Conservation (phyloP, 345 rosid genomes). For the Populus alba region DNA sequence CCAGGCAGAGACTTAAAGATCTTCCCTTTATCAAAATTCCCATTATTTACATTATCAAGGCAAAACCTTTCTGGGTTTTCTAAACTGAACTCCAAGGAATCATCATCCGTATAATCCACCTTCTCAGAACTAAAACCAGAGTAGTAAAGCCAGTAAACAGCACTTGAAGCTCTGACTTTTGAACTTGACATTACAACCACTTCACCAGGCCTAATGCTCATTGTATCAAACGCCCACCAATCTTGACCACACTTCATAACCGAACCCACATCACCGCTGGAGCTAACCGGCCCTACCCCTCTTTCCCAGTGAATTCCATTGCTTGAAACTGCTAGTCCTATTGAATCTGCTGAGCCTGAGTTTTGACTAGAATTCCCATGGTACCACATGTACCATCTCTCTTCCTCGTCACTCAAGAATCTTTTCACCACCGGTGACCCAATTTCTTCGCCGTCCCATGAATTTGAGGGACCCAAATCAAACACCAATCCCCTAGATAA, state of each 20-base stretch:
- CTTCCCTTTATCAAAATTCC: conserved; percentile 13
- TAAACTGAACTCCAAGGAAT: conserved; percentile 19
- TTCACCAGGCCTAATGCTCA: conserved; percentile 65
- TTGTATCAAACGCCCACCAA: conserved; percentile 87
- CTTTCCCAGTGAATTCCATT: conserved; percentile 89
- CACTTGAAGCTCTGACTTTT: conserved; percentile 52
- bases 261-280: conserved; percentile 64
- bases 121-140: conserved; percentile 56
- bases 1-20: conserved; percentile 61
- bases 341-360: conserved; percentile 37
- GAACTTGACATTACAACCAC: conserved; percentile 70
- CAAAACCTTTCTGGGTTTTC: conserved; percentile 53
- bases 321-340: conserved; percentile 71
- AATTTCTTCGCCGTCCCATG: conserved; percentile 70
- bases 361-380: conserved; percentile 47
- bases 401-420: conserved; percentile 71
- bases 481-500: conserved; percentile 53
- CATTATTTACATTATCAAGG: conserved; percentile 12
- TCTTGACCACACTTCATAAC: conserved; percentile 59
- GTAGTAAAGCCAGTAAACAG: conserved; percentile 83
- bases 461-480: conserved; percentile 46
- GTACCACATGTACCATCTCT: conserved; percentile 95
- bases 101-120: conserved; percentile 22
- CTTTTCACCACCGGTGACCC: conserved; percentile 89
- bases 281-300: conserved; percentile 34